A percentile compares a stretch with the other conserved stretches of the same genome.
These are phyloP conservation scores for Stephanodiscus triporus DNA, from an alignment of 108 stramenopile genomes.

Conservation along the genomic window DNA sequence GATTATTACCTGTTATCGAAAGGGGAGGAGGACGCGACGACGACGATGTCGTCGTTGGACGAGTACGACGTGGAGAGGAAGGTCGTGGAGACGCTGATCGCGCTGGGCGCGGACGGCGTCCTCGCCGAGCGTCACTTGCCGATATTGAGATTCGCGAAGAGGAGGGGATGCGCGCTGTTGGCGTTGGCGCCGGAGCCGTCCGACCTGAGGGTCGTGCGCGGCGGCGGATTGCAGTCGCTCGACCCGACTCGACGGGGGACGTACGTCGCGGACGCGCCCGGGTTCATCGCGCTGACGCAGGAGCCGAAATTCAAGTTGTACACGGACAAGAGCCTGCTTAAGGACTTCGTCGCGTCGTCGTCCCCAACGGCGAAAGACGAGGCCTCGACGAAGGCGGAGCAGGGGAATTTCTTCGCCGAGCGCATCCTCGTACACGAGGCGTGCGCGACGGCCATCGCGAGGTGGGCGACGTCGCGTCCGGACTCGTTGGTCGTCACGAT, in stretches of 20 bases:
- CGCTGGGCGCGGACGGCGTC: slow-evolving; percentile 42
- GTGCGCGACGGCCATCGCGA: slow-evolving; percentile 62
- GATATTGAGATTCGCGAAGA: slow-evolving; percentile 58
- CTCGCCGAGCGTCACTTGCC: slow-evolving; percentile 56
- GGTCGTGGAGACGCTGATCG: slow-evolving; percentile 38
- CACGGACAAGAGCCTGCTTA: slow-evolving; percentile 77
- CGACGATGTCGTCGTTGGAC: slow-evolving; percentile 7
- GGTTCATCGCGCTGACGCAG: slow-evolving; percentile 74
- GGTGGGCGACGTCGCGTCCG: slow-evolving; percentile 59
- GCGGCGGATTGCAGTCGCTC: slow-evolving; percentile 68
- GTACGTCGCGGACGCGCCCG: slow-evolving; percentile 77
- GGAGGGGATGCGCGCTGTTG: slow-evolving; percentile 50
- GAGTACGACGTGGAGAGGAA: slow-evolving; percentile 15
- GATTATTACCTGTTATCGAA: slow-evolving; percentile 52
- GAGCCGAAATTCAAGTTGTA: slow-evolving; percentile 81
- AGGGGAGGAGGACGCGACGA: background rate
- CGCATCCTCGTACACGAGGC: slow-evolving; percentile 82
- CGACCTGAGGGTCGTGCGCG: slow-evolving; percentile 59
- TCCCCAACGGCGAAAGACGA: slow-evolving; percentile 8
- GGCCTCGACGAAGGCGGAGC: slow-evolving; percentile 36
- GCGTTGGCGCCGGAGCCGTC: slow-evolving; percentile 67
- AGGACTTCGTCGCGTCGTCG: slow-evolving; percentile 58
- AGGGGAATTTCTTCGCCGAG: slow-evolving; percentile 74
- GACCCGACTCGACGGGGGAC: slow-evolving; percentile 53
- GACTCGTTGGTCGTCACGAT: slow-evolving; percentile 64